These are phyloP conservation scores for Candolleomyces aberdarensis DNA, from an alignment of 768 basidiomycete species.

Conservation along the genomic window DNA sequence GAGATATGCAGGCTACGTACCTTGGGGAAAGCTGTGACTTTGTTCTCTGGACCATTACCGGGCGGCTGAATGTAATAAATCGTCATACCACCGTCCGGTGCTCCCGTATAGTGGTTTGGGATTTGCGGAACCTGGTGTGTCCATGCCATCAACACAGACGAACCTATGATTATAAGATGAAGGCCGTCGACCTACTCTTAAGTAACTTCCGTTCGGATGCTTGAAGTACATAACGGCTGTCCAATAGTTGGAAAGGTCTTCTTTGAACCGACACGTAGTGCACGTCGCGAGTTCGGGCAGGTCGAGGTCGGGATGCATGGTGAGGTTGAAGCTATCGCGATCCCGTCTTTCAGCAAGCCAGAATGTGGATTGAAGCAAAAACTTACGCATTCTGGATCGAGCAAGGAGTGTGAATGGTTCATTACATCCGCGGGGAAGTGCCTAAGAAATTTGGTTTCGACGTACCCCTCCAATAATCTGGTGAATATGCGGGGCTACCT, in stretches of 20 bases:
- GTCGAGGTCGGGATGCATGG: constrained; percentile 5
- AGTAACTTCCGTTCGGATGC: background rate
- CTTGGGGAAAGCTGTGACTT: background rate
- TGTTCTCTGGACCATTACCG: background rate
- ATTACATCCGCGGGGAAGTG: background rate
- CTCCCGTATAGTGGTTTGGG: constrained; percentile 1
- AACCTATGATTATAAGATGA: background rate
- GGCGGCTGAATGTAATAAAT: constrained; percentile 2
- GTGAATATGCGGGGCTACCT: background rate
- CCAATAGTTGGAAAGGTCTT: constrained; percentile 11
- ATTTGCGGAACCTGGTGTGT: constrained; percentile 1
- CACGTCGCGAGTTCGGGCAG: constrained; percentile 4
- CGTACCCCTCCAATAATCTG: constrained; percentile 2
- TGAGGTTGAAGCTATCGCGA: constrained; percentile 5
- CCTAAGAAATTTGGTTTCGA: background rate
- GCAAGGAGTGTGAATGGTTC: too few species aligned
- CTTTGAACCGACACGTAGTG: constrained; percentile 10
- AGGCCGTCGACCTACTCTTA: background rate
- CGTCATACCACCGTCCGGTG: constrained; percentile 2
- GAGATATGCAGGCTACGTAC: background rate
- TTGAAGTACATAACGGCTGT: constrained; percentile 11
- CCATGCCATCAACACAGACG: background rate
- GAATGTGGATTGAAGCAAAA: background rate
- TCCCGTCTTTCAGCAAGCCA: too few species aligned
- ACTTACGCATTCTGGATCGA: constrained; percentile 8